Evolutionary conservation across 108 stramenopile genomes (phyloP), one percentile per base, ranked within the genome.

Genomic region (Skeletonema costatum): DNA sequence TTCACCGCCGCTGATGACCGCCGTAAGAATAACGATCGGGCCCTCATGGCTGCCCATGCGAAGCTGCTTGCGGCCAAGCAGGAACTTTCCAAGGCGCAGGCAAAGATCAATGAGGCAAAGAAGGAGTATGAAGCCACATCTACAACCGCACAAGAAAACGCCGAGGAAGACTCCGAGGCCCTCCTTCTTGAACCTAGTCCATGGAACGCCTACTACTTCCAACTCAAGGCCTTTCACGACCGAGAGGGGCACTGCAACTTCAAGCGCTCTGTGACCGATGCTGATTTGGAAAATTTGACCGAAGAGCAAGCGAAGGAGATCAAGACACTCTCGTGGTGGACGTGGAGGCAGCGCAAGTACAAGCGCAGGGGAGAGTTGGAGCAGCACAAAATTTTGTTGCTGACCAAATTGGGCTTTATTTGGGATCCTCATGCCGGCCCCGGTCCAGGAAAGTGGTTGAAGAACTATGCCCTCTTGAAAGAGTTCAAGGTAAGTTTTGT

Each of bases 381-480:
- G 48, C 64, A 65, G 17, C 68, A 73, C 19, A 80, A 80, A 48
- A 35, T 73, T 63, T 51, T 58, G n/a, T 50, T 80, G 60, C 44
- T 80, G 39, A 73, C 63, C 25, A 42, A 72, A 2, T 14, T 80
- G 2, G 64, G 68, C 21, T 80, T 80, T 50, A 48, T 73, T 41
- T 80, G 78, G 78, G 66, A 68, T 69, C 78, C 78, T 44, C 78
- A 80, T 32, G 71, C 78, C 19, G 78, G 78, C 32, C 78, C 78
- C 13, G 78, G 78, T 62, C 78, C 78, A 29, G 78, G 73, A 14
- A 80, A 73, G 42, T 80, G 78, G 78, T 60, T 80, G 44, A 80
- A 68, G 41, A 66, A 64, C 30, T 80, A 59, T 48, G 41, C 48
- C 1, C 68, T 73, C 0, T 67, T 80, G 59, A 80, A 80, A 44